Percentiles rank a stretch among this genome's conserved stretches.
Evolutionary conservation across 495 filamentous ascomycete species (phyloP).

Genomic region (Endocarpon pusillum): DNA sequence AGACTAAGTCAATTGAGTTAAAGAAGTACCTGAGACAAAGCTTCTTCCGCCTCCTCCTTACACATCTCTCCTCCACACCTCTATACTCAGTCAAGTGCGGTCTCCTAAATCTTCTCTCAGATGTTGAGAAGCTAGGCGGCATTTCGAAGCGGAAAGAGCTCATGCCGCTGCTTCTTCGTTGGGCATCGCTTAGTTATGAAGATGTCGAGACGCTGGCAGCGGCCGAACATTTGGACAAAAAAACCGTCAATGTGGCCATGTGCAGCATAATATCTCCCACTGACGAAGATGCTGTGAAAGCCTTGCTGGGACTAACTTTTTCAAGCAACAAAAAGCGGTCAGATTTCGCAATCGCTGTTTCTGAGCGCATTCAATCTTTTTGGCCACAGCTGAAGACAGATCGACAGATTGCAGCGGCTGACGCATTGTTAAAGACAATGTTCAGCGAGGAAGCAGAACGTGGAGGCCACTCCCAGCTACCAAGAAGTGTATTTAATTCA

Average conservation of each 20-base stretch:
- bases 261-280: constrained; percentile 45
- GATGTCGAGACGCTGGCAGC: constrained; percentile 28
- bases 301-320: constrained; percentile 36
- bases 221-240: constrained; percentile 39
- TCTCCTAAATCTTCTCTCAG: constrained; percentile 53
- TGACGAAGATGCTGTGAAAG: constrained; percentile 46
- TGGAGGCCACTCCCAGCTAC: too few species aligned
- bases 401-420: constrained; percentile 36
- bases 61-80: constrained; percentile 51
- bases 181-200: constrained; percentile 32
- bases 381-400: constrained; percentile 58
- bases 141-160: constrained; percentile 51
- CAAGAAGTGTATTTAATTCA: constrained; percentile 48
- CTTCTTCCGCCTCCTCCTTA: constrained; percentile 57
- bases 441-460: too few species aligned
- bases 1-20: constrained; percentile 31
- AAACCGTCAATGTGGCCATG: too few species aligned
- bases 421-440: too few species aligned
- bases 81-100: constrained; percentile 46
- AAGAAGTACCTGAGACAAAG: constrained; percentile 46
- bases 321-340: too few species aligned
- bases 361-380: constrained; percentile 44
- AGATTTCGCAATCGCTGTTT: constrained; percentile 43
- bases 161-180: constrained; percentile 47
- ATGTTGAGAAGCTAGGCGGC: constrained; percentile 46